Percentiles rank a stretch among this genome's conserved stretches.
Evolutionary conservation across 2,329 filamentous ascomycete genomes (phyloP).

Genomic region (Colletotrichum destructivum): DNA sequence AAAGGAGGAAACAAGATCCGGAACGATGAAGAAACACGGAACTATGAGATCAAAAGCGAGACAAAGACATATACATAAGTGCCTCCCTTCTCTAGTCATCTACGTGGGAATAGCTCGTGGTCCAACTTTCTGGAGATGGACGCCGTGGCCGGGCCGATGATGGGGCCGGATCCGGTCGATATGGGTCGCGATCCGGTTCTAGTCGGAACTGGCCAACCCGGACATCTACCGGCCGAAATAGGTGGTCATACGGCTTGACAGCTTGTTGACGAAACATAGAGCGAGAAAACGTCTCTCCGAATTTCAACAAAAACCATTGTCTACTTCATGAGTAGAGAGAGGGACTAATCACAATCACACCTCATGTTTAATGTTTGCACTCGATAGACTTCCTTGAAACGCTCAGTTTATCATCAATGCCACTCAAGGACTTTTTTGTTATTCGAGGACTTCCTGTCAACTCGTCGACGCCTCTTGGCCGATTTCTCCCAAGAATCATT

Average conservation of each 20-base stretch:
- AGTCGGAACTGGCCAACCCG: neutral
- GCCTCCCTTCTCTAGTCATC: neutral
- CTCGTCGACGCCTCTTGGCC: conserved; percentile 15
- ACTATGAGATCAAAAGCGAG: too few relatives aligned
- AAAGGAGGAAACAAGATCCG: neutral
- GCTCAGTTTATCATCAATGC: conserved; percentile 8
- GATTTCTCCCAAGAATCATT: conserved; percentile 15
- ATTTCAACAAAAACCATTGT: too few relatives aligned
- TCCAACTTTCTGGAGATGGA: neutral
- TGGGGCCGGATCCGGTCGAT: neutral
- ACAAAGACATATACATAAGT: too few relatives aligned
- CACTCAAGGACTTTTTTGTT: conserved; percentile 9
- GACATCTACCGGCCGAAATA: too few relatives aligned
- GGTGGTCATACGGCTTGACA: too few relatives aligned
- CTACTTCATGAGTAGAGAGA: too few relatives aligned
- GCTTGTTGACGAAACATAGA: neutral
- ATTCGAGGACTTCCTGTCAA: neutral
- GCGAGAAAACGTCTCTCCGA: neutral
- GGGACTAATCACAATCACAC: too few relatives aligned
- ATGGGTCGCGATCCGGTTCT: neutral
- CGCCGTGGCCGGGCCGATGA: neutral
- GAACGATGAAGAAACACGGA: too few relatives aligned
- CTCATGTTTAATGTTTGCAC: too few relatives aligned
- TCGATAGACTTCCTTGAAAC: conserved; percentile 9
- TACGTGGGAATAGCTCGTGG: too few relatives aligned